Base-by-base conservation (phyloP, 1,139 yeast genomes). In the Blastobotrys elegans region DNA sequence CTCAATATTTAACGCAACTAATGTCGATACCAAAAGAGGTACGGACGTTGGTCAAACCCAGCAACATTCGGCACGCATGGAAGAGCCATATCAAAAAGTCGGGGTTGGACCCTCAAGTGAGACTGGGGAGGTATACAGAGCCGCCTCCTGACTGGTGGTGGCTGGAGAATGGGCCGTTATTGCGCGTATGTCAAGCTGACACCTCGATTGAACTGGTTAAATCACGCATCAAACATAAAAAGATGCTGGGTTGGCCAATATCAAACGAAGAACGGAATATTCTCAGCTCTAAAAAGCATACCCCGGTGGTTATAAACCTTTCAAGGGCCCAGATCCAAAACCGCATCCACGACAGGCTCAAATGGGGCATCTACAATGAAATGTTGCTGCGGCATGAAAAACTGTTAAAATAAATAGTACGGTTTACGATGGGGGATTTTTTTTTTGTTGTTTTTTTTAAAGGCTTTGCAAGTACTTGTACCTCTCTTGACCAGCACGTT, bases 401-500 rank as follows among this genome's bases (percentile, higher is more conserved):
- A 18, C 18, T 44, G 16, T n/a, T n/a, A n/a, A n/a, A n/a, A n/a
- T n/a, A 11, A 31, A 13, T 8, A 6, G 16, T 7, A 31, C 16
- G 7, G n/a, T 31, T 11, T 31, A 13, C 35, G 7, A 11, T 10
- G 7, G n/a, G 7, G 16, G 20, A 36, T 27, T 39, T 16, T 5
- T 27, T 27, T 16, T n/a, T n/a, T n/a, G n/a, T n/a, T 36, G 8
- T 10, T 31, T 6, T 10, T 26, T 4, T 24, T 16, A 10, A 13
- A 43, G 20, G 41, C 41, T 29, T 20, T 44, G 47, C 30, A 48
- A 37, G n/a, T 48, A 40, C 13, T 63, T 55, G 44, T 62, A 67
- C 41, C 61, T 56, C 42, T 61, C 69, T 56, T 66, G 72, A 1
- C 66, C 70, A 10, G 44, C 51, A 21, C 67, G 62, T 46, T 75